phyloP scores from a whole-genome alignment of 2,329 filamentous ascomycete species.

The Trichophyton benhamiae region DNA sequence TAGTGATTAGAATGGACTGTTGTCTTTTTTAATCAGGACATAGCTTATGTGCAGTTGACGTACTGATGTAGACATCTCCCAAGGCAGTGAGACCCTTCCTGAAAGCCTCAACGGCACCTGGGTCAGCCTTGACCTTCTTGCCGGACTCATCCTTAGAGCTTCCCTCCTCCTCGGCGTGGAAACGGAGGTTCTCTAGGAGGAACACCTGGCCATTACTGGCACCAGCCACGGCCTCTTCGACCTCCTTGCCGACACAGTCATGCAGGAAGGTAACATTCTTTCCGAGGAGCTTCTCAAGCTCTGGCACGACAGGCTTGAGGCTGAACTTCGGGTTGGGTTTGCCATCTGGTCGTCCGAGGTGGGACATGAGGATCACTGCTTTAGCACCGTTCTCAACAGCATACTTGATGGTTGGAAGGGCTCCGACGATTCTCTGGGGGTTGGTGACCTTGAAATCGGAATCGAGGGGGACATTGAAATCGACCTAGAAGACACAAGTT shows the following conservation, averaged over 20 bases:
- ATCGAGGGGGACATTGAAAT: slow-evolving; percentile 99
- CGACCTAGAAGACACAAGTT: slow-evolving; percentile 52
- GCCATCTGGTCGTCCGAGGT: slow-evolving; percentile 91
- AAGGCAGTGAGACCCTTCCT: slow-evolving; percentile 87
- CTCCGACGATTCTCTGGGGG: slow-evolving; percentile 94
- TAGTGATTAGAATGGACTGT: neutral
- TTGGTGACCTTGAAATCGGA: slow-evolving; percentile 89
- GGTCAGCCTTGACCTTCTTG: slow-evolving; percentile 97
- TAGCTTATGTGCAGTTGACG: slow-evolving; percentile 24
- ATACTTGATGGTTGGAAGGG: slow-evolving; percentile 89
- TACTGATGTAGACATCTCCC: slow-evolving; percentile 93
- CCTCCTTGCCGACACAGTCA: slow-evolving; percentile 80
- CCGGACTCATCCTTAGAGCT: slow-evolving; percentile 86
- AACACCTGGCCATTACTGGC: slow-evolving; percentile 72
- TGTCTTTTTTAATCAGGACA: neutral
- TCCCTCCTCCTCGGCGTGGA: slow-evolving; percentile 96
- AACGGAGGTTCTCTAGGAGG: slow-evolving; percentile 93
- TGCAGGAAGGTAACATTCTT: slow-evolving; percentile 77
- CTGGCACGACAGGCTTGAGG: slow-evolving; percentile 77
- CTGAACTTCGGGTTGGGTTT: slow-evolving; percentile 86
- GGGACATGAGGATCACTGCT: slow-evolving; percentile 92
- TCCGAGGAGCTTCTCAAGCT: slow-evolving; percentile 80
- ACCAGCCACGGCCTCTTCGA: slow-evolving; percentile 78
- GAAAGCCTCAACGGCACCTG: slow-evolving; percentile 83
- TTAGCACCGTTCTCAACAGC: slow-evolving; percentile 82